Evolutionary conservation across 164 flowering plant genomes (phyloP).

Genomic region (Hamamelis virginiana): DNA sequence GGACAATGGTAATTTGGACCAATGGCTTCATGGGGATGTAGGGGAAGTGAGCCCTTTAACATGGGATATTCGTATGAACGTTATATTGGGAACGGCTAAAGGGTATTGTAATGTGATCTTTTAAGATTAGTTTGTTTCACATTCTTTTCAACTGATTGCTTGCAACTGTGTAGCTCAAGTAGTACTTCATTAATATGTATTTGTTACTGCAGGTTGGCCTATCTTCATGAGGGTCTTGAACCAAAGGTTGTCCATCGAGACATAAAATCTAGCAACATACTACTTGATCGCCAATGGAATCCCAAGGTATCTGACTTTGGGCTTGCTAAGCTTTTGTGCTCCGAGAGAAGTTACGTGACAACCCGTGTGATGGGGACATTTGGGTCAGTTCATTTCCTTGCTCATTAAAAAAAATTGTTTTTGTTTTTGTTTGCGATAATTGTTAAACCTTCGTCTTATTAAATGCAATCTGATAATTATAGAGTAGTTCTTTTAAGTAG

Average conservation of each 20-base stretch:
- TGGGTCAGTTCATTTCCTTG: constrained; percentile 58
- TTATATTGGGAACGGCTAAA: constrained; percentile 86
- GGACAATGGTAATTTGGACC: constrained; percentile 92
- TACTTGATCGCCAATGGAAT: constrained; percentile 87
- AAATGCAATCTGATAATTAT: neutral
- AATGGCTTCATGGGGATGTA: constrained; percentile 97
- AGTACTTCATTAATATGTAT: neutral
- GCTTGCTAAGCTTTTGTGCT: constrained; percentile 84
- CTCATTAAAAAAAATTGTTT: neutral
- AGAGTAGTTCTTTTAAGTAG: neutral
- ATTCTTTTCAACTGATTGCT: no score
- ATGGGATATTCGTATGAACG: constrained; percentile 90
- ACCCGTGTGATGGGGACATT: constrained; percentile 99
- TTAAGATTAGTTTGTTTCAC: neutral
- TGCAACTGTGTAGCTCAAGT: no score
- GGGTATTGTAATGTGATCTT: constrained; percentile 46
- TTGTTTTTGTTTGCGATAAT: neutral
- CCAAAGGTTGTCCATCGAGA: constrained; percentile 98
- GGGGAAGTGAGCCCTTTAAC: constrained; percentile 90
- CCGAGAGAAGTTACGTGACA: constrained; percentile 85
- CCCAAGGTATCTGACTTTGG: constrained; percentile 96
- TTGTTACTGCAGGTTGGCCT: constrained; percentile 66
- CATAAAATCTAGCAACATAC: constrained; percentile 86
- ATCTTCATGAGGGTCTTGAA: constrained; percentile 97
- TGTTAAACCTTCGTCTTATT: neutral